A percentile compares a stretch with the other conserved stretches of the same genome.
phyloP scores from a whole-genome alignment of 2,329 filamentous ascomycete genomes.

The Colletotrichum graminicola region DNA sequence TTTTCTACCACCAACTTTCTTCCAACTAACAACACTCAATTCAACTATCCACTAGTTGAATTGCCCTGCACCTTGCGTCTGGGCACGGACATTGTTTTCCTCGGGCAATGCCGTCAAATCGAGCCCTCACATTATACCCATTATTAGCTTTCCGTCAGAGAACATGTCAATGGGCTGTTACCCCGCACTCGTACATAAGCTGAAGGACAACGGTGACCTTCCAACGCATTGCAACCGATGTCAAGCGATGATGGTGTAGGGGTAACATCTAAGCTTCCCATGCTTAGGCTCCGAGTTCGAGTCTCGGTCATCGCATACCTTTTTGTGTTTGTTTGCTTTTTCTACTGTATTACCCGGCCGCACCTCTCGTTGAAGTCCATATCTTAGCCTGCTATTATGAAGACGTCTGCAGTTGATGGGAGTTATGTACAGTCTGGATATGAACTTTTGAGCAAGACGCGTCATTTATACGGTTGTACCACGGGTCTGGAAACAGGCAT shows the following conservation, averaged over 20 bases:
- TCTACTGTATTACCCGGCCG: fast-evolving
- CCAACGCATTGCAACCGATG: not conserved
- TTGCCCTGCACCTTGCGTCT: not conserved
- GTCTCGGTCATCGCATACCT: constrained; percentile 26
- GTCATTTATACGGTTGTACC: not conserved
- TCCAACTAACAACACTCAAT: constrained; percentile 1
- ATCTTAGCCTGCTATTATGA: not conserved
- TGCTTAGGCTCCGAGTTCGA: constrained; percentile 38
- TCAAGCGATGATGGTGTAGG: constrained; percentile 34
- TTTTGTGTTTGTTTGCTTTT: not conserved
- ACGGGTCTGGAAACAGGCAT: not conserved
- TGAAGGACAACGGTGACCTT: fast-evolving
- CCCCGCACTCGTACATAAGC: not conserved
- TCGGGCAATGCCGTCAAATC: not conserved
- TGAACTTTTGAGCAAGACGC: not conserved
- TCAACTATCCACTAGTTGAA: not conserved
- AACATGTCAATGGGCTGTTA: not conserved
- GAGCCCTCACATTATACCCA: not conserved
- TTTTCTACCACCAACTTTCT: not conserved
- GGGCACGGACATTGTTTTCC: not conserved
- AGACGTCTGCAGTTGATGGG: not conserved
- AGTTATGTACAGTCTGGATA: not conserved
- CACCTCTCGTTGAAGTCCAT: not conserved
- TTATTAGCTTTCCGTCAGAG: not conserved
- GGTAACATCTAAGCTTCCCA: constrained; percentile 41